phyloP scores from a whole-genome alignment of 129 eudicot species.

The Dittrichia graveolens region DNA sequence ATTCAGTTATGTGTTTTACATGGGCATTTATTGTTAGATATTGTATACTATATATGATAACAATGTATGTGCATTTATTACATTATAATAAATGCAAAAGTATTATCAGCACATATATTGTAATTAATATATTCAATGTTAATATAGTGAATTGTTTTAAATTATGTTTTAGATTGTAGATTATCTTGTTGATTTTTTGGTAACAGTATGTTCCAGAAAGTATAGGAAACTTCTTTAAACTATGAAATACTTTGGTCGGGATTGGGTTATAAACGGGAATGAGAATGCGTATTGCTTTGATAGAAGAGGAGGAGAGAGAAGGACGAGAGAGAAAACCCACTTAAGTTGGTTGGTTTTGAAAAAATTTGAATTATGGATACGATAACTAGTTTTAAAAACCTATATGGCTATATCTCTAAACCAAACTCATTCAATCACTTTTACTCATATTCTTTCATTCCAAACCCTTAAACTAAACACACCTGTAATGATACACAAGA shows the following conservation, averaged over 20 bases:
- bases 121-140: neutral
- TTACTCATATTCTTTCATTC: too few species aligned
- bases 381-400: too few species aligned
- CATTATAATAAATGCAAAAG: neutral
- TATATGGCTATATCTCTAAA: too few species aligned
- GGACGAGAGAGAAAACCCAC: too few species aligned
- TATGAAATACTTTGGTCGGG: neutral
- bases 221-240: neutral
- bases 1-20: slow-evolving; percentile 12
- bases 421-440: too few species aligned
- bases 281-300: too few species aligned
- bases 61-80: slow-evolving; percentile 6
- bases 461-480: too few species aligned
- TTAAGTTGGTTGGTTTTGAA: too few species aligned
- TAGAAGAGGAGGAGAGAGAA: too few species aligned
- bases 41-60: neutral
- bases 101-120: neutral
- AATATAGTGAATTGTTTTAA: neutral
- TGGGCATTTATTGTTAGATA: slow-evolving; percentile 10
- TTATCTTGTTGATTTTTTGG: slow-evolving; percentile 4
- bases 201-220: neutral
- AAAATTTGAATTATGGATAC: too few species aligned
- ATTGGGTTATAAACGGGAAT: too few species aligned
- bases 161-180: neutral
- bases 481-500: neutral